Evolutionary conservation across 1,284 basidiomycete genomes (phyloP), one percentile per base, ranked within the genome.

Genomic region (Cryptococcus floricola): DNA sequence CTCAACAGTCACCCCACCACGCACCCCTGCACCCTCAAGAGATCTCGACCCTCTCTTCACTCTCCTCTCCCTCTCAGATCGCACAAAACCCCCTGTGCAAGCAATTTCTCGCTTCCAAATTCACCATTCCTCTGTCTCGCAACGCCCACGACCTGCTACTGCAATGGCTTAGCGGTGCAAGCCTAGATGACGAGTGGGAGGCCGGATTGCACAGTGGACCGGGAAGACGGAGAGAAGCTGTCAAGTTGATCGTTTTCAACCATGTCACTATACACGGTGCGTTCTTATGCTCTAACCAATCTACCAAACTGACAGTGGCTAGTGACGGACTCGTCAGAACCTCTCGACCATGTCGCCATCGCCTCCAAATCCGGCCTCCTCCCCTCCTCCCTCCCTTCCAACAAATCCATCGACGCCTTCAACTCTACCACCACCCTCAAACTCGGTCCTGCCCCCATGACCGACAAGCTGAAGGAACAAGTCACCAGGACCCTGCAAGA

Each of bases 231-330:
- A 65, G 75, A 77, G 67, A 82, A 58, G 86, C 91, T 9, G 88
- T 98, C 58, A 88, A 97, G 83, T 84, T 87, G 48, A 91, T 98
- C 46, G 87, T 98, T 52, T 96, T 97, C 74, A 93, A 93, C 72
- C 87, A 93, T 65, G 81, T 98, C 47, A 85, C 87, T 46, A 89
- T 99, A 64, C 89, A 96, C 70, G 88, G 93, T 93, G 77, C 79
- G 75, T 71, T 34, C 10, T 10, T 34, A 27, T 50, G 37, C 44
- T 31, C 43, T 28, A 74, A 71, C 68, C 57, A 49, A 39, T 43
- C 5, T 31, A 34, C 10, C 7, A 34, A 31, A 34, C 54, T 51
- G 51, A 56, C 14, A 37, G 5, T 49, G 6, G 18, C 19, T 50
- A 71, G 74, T 77, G 2, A 57, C 54, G 49, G 60, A 65, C 55